A percentile compares a stretch with the other conserved stretches of the same genome.
phyloP scores from a whole-genome alignment of 2,329 filamentous ascomycete species.

The Alternaria sp. region DNA sequence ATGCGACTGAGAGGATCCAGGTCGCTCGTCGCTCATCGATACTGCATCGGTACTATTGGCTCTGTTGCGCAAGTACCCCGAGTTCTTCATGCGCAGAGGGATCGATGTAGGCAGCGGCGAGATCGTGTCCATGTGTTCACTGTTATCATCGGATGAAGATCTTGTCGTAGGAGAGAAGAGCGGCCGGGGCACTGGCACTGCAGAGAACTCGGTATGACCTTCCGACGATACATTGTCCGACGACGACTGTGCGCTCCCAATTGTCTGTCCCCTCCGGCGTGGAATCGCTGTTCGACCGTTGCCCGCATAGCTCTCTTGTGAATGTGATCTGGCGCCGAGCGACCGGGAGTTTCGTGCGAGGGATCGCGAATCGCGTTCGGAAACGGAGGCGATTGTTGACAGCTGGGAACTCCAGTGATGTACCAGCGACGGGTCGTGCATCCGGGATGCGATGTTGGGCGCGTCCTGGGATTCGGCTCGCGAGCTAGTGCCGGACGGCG shows the following conservation, averaged over 20 bases:
- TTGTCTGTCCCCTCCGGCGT: conserved; percentile 40
- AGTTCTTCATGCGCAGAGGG: conserved; percentile 47
- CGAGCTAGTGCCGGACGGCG: conserved; percentile 45
- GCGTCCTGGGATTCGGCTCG: conserved; percentile 44
- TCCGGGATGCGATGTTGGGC: conserved; percentile 46
- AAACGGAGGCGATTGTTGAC: conserved; percentile 47
- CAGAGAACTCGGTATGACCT: conserved; percentile 39
- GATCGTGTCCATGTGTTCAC: conserved; percentile 49
- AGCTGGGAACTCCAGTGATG: conserved; percentile 51
- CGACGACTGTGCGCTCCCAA: conserved; percentile 43
- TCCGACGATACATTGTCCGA: conserved; percentile 41
- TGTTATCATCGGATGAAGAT: conserved; percentile 35
- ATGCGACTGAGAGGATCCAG: conserved; percentile 46
- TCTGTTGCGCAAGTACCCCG: conserved; percentile 43
- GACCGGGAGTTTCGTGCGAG: conserved; percentile 41
- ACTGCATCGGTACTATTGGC: conserved; percentile 39
- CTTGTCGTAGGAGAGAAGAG: conserved; percentile 40
- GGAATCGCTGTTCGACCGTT: conserved; percentile 29
- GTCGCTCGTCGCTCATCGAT: conserved; percentile 41
- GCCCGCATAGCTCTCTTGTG: conserved; percentile 37
- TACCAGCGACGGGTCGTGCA: conserved; percentile 45
- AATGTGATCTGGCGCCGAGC: conserved; percentile 39
- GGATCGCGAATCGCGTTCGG: conserved; percentile 46
- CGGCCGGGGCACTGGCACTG: conserved; percentile 43
- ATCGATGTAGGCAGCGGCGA: conserved; percentile 47